Conservation (phyloP, 306 rosid species). For the Pterocarpus santalinus region DNA sequence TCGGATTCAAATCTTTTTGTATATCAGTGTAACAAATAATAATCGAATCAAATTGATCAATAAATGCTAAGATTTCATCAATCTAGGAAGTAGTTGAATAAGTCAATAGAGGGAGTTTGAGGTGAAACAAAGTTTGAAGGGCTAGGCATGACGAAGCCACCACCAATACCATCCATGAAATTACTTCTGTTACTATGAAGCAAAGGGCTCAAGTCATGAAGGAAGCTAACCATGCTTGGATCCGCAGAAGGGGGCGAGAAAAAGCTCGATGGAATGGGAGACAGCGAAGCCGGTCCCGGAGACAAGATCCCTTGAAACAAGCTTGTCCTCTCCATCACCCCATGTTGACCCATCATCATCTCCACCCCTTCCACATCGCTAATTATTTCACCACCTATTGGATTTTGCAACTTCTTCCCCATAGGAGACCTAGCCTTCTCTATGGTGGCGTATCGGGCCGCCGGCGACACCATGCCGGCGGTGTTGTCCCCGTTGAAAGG, state of each 20-base stretch:
- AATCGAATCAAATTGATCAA: background rate
- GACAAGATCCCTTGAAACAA: constrained; percentile 80
- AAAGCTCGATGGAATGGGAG: constrained; percentile 67
- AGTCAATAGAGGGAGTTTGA: constrained; percentile 64
- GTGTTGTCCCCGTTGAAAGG: constrained; percentile 23
- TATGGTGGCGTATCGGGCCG: constrained; percentile 63
- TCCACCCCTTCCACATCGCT: background rate
- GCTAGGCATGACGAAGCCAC: constrained; percentile 70
- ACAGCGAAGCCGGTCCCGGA: constrained; percentile 74
- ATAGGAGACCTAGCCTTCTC: constrained; percentile 61
- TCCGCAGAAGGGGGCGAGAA: constrained; percentile 66
- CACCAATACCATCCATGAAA: constrained; percentile 54
- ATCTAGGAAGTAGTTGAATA: constrained; percentile 72
- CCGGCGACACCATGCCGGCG: constrained; percentile 56
- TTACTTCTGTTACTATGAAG: constrained; percentile 55
- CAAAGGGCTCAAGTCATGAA: constrained; percentile 79
- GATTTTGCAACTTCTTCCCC: constrained; percentile 29
- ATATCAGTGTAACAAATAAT: background rate
- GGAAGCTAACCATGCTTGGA: constrained; percentile 55
- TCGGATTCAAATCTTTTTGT: background rate
- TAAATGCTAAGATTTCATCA: constrained; percentile 9
- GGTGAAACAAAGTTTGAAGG: constrained; percentile 80
- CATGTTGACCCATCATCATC: background rate
- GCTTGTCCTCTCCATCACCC: constrained; percentile 41
- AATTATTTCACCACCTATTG: constrained; percentile 1